Base-by-base conservation (phyloP, 108 stramenopile genomes). In the Nitzschia sp. region DNA sequence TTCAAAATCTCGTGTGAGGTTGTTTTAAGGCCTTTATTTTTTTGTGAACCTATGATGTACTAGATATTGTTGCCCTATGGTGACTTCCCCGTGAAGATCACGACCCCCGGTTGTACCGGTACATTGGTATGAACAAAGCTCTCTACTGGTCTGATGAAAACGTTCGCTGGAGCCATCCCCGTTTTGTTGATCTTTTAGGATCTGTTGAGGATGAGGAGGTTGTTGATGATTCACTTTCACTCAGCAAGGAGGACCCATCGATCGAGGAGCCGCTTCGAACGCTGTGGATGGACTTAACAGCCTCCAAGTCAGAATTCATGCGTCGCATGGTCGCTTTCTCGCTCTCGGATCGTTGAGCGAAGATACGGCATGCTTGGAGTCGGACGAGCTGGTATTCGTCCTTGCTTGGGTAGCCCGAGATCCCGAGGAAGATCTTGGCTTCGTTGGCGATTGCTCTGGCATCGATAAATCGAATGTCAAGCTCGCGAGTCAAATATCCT, bases 381-480 rank as follows among this genome's bases (percentile, higher is more conserved):
- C 3, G 46, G 19, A 65, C n/a, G 47, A 65, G 11, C 1, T 9
- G 13, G 6, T 2, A 1, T 34, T 65, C 36, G 4, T 65, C 28
- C 2, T 50, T 50, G 6, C 13, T 21, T 5, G 48, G 26, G 34
- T 65, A 65, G 2, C 50, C 64, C 17, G n/a, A 9, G 29, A 48
- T 52, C 25, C 34, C 28, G 47, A 65, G 64, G 1, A 26, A 30
- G 19, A 53, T 11, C 30, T 65, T 65, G 46, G 64, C 64, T 53
- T 65, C 64, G n/a, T 50, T 65, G 17, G 29, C 48, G 4, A 65
- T 35, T 41, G n/a, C 44, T 31, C 64, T 17, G 6, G 64, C 64
- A 35, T 65, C 64, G 34, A 65, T 65, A 48, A 65, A 65, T 2
- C 64, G 46, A 34, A 65, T 53, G 22, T 65, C 64, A 29, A 65